phyloP scores from a whole-genome alignment of 768 basidiomycete genomes.

The Cystofilobasidium capitatum region DNA sequence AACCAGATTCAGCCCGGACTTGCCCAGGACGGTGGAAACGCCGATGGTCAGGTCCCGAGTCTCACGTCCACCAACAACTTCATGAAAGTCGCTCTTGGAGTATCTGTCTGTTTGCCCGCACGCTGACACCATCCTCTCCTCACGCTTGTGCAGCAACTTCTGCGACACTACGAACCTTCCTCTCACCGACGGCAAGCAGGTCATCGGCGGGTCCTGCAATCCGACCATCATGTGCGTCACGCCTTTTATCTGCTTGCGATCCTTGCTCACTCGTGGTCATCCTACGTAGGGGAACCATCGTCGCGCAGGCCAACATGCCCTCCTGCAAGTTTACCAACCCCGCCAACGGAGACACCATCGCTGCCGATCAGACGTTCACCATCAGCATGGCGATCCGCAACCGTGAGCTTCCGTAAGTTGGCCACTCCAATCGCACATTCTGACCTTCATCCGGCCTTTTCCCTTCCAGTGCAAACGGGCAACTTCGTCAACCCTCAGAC shows the following conservation, averaged over 20 bases:
- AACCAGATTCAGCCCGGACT: constrained; percentile 48
- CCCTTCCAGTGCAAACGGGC: background rate
- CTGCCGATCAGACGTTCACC: constrained; percentile 47
- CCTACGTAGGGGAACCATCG: constrained; percentile 3
- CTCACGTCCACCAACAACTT: constrained; percentile 55
- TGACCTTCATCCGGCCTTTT: background rate
- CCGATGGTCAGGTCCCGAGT: constrained; percentile 47
- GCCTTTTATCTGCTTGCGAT: constrained; percentile 11
- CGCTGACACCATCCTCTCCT: background rate
- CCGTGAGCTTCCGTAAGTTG: background rate
- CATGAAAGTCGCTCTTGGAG: constrained; percentile 25
- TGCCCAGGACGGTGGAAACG: constrained; percentile 45
- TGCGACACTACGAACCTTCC: constrained; percentile 46
- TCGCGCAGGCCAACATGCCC: constrained; percentile 20
- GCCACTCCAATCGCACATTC: background rate
- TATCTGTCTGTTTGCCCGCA: constrained; percentile 20
- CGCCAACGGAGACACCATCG: constrained; percentile 37
- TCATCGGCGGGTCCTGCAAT: constrained; percentile 44
- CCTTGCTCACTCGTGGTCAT: background rate
- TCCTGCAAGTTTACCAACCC: constrained; percentile 38
- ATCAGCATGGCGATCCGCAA: constrained; percentile 46
- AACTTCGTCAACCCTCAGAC: constrained; percentile 10
- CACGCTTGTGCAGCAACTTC: constrained; percentile 44
- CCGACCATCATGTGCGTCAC: constrained; percentile 54
- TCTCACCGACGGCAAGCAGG: constrained; percentile 50